Conservation (phyloP, 225 moss, liverwort and hornwort species). For the Polytrichum commune region DNA sequence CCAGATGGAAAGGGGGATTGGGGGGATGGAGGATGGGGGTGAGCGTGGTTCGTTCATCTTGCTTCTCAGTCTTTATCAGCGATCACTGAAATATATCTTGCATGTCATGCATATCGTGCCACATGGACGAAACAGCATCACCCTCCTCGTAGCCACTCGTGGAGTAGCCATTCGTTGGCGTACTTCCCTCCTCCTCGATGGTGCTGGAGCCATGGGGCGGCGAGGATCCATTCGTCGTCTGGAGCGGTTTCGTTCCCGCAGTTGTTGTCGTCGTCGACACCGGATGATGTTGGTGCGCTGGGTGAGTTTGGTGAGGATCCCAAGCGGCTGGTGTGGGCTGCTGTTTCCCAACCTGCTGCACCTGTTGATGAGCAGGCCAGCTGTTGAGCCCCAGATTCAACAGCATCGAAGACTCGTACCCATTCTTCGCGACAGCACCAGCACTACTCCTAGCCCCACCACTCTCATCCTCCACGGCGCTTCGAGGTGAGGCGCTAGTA, state of each 20-base stretch:
- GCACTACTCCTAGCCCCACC: not conserved
- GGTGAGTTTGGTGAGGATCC: constrained; percentile 5
- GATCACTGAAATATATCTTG: constrained; percentile 20
- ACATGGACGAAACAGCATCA: constrained; percentile 49
- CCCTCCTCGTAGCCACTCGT: constrained; percentile 49
- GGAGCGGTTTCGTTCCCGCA: constrained; percentile 6
- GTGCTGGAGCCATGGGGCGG: constrained; percentile 54
- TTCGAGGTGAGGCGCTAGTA: constrained; percentile 11
- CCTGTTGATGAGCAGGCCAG: constrained; percentile 1
- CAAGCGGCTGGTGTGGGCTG: constrained; percentile 8
- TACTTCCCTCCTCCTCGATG: constrained; percentile 58
- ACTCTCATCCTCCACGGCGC: constrained; percentile 1
- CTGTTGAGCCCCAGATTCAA: constrained; percentile 38
- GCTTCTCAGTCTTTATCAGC: not conserved
- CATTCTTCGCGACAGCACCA: constrained; percentile 7
- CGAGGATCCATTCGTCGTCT: constrained; percentile 27
- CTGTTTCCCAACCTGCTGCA: not conserved
- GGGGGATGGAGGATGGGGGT: no score
- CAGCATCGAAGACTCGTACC: constrained; percentile 31
- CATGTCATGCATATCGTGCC: constrained; percentile 40
- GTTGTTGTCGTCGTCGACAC: no score
- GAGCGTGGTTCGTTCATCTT: no score
- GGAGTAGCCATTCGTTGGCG: constrained; percentile 45
- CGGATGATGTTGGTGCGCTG: no score
- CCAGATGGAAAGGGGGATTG: no score